phyloP scores from a whole-genome alignment of 2,329 filamentous ascomycete genomes.

The Teratosphaeria gauchensis region DNA sequence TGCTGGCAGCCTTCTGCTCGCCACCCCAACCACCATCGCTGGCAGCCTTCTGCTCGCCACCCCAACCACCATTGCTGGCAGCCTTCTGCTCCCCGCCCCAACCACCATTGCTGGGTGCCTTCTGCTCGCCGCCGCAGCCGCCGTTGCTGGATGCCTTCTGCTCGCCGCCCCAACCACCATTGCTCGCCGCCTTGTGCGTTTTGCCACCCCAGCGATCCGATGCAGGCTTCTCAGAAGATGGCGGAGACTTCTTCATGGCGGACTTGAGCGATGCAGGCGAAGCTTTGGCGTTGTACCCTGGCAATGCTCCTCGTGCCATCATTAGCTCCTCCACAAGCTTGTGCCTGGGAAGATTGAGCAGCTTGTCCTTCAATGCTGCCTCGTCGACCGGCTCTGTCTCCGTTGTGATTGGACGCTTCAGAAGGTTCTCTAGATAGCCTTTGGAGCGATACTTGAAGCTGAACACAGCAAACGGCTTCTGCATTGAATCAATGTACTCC shows the following conservation, averaged over 20 bases:
- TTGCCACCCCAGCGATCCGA: neutral
- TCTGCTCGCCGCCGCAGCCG: neutral
- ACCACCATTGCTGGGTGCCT: neutral
- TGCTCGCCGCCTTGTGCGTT: neutral
- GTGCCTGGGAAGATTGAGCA: slow-evolving; percentile 23
- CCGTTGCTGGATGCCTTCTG: neutral
- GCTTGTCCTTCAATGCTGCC: slow-evolving; percentile 11
- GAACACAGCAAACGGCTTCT: slow-evolving; percentile 37
- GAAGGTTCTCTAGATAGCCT: slow-evolving; percentile 26
- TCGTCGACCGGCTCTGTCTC: slow-evolving; percentile 12
- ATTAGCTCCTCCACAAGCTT: slow-evolving; percentile 20
- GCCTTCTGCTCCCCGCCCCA: no score
- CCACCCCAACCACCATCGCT: no score
- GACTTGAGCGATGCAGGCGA: neutral
- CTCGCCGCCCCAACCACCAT: neutral
- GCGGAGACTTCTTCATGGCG: neutral
- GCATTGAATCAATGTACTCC: slow-evolving; percentile 32
- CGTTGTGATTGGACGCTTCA: slow-evolving; percentile 19
- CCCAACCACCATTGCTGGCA: no score
- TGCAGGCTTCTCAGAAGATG: neutral
- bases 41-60: no score
- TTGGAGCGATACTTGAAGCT: slow-evolving; percentile 38
- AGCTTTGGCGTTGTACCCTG: neutral
- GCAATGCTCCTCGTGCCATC: neutral
- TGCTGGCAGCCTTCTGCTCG: no score